Evolutionary conservation across 2,329 filamentous ascomycete species (phyloP), one percentile per base, ranked within the genome.

Genomic region (Alternaria consortialis): DNA sequence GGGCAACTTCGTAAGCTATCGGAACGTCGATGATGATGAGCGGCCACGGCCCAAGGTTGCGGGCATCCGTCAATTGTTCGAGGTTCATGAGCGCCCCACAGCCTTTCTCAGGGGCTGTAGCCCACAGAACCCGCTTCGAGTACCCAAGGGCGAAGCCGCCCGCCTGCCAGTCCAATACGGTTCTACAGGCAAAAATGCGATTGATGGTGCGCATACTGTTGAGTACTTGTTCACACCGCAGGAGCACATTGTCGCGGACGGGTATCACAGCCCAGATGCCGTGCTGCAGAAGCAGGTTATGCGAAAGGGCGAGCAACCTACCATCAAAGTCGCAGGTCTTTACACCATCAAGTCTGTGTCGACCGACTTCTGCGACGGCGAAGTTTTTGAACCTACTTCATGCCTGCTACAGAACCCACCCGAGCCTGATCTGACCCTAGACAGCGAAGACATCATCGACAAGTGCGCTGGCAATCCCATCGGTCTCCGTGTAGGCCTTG

Each of bases 401-500:
- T 98, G 94, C 77, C 84, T 97, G 60, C 83, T 99, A 55, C 85
- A 96, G 67, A 99, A 98, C 67, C 95, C 95, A 5, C 90, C 95
- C 0, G 90, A 97, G 79, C 95, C 95, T 9, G 88, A 90, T 56
- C 78, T 99, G 59, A 84, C 87, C 5, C 83, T 99, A 51, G 86
- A 86, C 32, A 85, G 88, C 7, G 91, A 97, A 69, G 90, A 93
- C 64, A 93, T 99, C 43, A 91, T 92, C 53, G 95, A 99, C 78
- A 97, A 96, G 76, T 99, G 95, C 77, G 94, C 94, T 36, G 93
- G 94, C 48, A 97, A 93, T 73, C 93, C 95, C 0, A 92, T 99
- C 63, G 95, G 95, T 40, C 85, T 99, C 56, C 87, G 91, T 11
- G 92, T 99, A 42, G 91, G 95, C 72, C 82, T 99, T 51, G 93